phyloP scores from a whole-genome alignment of 139 green algal genomes.

The Axilococcus clingmanii region DNA sequence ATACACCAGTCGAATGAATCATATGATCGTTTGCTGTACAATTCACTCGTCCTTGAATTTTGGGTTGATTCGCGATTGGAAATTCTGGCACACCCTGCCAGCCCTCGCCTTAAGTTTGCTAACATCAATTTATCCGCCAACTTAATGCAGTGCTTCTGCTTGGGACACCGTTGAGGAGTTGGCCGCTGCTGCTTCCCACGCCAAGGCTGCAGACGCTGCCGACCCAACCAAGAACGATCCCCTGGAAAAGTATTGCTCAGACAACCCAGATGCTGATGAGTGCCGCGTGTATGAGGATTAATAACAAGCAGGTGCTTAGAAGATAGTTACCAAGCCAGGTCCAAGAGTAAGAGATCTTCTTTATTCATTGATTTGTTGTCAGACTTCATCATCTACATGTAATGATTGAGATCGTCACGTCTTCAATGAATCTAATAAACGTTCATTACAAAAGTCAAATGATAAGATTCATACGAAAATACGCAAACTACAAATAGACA shows the following conservation, averaged over 20 bases:
- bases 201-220: slow-evolving; percentile 9
- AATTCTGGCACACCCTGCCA: not conserved
- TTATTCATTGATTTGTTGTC: not conserved
- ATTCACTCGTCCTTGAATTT: not conserved
- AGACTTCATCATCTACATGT: too few relatives aligned
- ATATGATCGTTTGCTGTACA: not conserved
- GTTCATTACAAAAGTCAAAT: too few relatives aligned
- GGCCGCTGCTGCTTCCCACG: slow-evolving; percentile 24
- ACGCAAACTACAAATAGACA: too few relatives aligned
- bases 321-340: not conserved
- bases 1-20: not conserved
- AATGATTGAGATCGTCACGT: not conserved
- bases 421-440: not conserved
- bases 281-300: slow-evolving; percentile 17
- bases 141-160: slow-evolving; percentile 22
- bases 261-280: slow-evolving; percentile 14
- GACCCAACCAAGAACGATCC: slow-evolving; percentile 3
- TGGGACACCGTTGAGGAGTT: slow-evolving; percentile 38
- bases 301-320: not conserved
- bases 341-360: not conserved
- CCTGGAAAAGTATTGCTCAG: slow-evolving; percentile 21
- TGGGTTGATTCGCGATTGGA: not conserved
- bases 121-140: not conserved
- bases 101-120: not conserved
- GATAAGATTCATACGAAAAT: too few relatives aligned